These are phyloP conservation scores for Huntiella decipiens DNA, from an alignment of 2,329 filamentous ascomycete genomes.

Conservation along the genomic window DNA sequence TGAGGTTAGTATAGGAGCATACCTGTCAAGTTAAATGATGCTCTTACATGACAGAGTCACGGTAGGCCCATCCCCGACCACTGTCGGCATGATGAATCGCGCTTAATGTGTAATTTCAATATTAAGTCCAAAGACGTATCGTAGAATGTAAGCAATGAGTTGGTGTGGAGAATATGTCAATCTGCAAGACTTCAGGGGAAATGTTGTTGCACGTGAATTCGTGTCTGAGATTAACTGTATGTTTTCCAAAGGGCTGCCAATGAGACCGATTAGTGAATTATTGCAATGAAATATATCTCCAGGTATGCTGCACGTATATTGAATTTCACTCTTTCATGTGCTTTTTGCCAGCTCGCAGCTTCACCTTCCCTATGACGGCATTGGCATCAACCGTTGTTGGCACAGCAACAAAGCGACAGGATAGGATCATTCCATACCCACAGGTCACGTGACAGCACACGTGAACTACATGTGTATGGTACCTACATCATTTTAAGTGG, in stretches of 20 bases:
- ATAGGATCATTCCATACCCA: not conserved
- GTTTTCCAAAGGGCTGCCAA: no score
- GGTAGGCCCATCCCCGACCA: conserved; percentile 40
- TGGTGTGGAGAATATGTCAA: no score
- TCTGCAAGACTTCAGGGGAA: no score
- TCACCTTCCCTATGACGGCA: not conserved
- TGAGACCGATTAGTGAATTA: no score
- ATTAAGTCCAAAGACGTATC: not conserved
- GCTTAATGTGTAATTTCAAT: not conserved
- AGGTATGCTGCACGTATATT: not conserved
- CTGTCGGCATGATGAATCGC: conserved; percentile 33
- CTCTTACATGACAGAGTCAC: conserved; percentile 48
- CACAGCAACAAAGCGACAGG: not conserved
- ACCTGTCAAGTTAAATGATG: not conserved
- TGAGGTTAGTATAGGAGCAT: not conserved
- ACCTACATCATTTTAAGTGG: not conserved
- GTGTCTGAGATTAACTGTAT: no score
- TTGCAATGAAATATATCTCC: no score
- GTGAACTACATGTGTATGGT: not conserved
- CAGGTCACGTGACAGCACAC: not conserved
- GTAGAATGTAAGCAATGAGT: no score
- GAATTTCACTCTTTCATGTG: not conserved
- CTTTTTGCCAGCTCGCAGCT: no score
- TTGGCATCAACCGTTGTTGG: not conserved
- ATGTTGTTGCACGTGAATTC: no score